Conservation (phyloP, 768 basidiomycete species). For the Termitomyces sp. region DNA sequence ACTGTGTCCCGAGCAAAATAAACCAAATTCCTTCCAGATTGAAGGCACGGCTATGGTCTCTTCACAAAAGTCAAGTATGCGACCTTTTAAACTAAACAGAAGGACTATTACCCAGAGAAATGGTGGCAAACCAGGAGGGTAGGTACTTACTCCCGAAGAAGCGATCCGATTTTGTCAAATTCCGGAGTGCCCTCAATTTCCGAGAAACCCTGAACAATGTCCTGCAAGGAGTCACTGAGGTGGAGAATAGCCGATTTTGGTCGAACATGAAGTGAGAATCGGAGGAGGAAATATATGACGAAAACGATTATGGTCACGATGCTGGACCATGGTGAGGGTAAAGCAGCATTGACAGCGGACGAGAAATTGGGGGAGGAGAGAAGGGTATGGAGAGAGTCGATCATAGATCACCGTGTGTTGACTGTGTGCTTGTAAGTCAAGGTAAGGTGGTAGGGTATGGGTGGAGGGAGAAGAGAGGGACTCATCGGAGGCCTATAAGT, state of each 20-base stretch:
- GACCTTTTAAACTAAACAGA: not conserved
- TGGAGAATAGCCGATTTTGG: not conserved
- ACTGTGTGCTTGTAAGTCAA: too few relatives aligned
- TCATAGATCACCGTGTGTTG: too few relatives aligned
- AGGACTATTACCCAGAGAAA: not conserved
- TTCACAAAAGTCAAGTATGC: not conserved
- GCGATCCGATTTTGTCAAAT: not conserved
- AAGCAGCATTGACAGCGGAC: not conserved
- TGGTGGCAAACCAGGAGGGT: too few relatives aligned
- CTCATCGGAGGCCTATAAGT: too few relatives aligned
- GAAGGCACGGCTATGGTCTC: not conserved
- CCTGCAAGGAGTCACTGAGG: not conserved
- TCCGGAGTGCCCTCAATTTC: not conserved
- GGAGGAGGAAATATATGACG: not conserved
- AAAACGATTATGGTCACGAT: not conserved
- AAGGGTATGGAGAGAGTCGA: not conserved
- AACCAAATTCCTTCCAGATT: not conserved
- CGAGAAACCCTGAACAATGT: not conserved
- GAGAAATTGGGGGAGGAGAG: not conserved
- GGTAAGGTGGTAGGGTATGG: too few relatives aligned
- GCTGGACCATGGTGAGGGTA: not conserved
- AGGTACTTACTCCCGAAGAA: not conserved
- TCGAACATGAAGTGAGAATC: not conserved
- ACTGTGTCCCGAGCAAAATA: not conserved
- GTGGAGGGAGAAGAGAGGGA: too few relatives aligned